Conservation (phyloP, 164 flowering plant genomes). For the Macadamia tetraphylla region DNA sequence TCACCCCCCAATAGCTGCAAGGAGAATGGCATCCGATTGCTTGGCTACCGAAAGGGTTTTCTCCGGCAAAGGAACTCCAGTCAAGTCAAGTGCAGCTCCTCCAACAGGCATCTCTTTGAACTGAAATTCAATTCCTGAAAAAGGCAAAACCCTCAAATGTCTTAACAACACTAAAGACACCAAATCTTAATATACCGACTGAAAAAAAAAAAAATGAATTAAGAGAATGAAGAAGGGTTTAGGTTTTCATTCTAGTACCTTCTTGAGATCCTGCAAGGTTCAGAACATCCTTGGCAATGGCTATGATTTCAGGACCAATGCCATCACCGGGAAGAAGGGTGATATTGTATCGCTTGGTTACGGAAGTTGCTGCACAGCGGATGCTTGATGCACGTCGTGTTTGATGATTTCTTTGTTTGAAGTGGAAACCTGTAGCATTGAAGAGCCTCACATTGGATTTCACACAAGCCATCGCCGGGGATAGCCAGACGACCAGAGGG, state of each 20-base stretch:
- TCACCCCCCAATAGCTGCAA: constrained; percentile 99
- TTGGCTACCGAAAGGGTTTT: constrained; percentile 78
- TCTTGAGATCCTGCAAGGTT: constrained; percentile 51
- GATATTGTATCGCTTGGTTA: constrained; percentile 44
- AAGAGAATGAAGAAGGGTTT: background rate
- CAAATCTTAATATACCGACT: background rate
- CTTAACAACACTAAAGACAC: background rate
- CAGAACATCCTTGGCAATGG: constrained; percentile 80
- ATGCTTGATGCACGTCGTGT: constrained; percentile 16
- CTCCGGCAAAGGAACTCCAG: constrained; percentile 91
- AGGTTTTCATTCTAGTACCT: constrained; percentile 29
- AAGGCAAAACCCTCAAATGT: background rate
- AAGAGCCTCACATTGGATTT: constrained; percentile 25
- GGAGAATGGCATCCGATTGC: constrained; percentile 86
- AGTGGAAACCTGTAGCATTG: background rate
- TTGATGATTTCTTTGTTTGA: constrained; percentile 3
- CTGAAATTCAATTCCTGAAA: constrained; percentile 59
- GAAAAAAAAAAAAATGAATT: background rate
- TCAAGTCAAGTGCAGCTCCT: constrained; percentile 80
- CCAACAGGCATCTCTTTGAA: constrained; percentile 88
- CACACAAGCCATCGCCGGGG: constrained; percentile 25
- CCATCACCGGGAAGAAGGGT: constrained; percentile 97
- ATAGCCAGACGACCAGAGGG: too few relatives aligned
- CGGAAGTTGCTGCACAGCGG: constrained; percentile 45
- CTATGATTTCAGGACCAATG: constrained; percentile 91